These are phyloP conservation scores for Claviceps lovelessii DNA, from an alignment of 2,329 filamentous ascomycete genomes.

Conservation along the genomic window DNA sequence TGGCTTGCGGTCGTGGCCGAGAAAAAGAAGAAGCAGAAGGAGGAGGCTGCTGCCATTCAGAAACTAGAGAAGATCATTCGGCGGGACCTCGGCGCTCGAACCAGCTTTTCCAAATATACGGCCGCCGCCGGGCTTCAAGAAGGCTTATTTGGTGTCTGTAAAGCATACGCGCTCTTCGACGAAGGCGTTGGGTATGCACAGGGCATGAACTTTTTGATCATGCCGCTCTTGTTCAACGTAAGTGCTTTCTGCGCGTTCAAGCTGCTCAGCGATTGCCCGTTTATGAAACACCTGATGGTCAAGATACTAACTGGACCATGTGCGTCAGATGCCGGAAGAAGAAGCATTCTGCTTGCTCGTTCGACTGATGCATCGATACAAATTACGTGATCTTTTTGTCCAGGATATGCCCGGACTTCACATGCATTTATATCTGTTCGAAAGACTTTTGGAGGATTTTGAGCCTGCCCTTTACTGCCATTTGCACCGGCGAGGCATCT, in stretches of 20 bases:
- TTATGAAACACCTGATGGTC: neutral
- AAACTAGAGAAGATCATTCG: slow-evolving; percentile 88
- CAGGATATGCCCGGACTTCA: slow-evolving; percentile 95
- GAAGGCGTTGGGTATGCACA: slow-evolving; percentile 92
- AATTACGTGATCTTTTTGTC: slow-evolving; percentile 80
- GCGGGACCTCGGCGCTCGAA: slow-evolving; percentile 78
- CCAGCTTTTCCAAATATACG: slow-evolving; percentile 93
- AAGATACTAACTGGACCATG: neutral
- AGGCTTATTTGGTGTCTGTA: slow-evolving; percentile 87
- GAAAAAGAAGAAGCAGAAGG: slow-evolving; percentile 64
- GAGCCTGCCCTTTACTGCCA: slow-evolving; percentile 94
- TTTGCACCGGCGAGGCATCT: slow-evolving; percentile 72
- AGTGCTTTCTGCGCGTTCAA: slow-evolving; percentile 18
- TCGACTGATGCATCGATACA: slow-evolving; percentile 91
- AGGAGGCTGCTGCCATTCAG: slow-evolving; percentile 56
- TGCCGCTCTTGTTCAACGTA: slow-evolving; percentile 90
- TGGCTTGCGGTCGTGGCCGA: slow-evolving; percentile 51
- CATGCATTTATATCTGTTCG: slow-evolving; percentile 86
- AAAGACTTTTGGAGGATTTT: slow-evolving; percentile 80
- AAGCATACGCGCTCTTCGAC: slow-evolving; percentile 92
- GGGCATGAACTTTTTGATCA: slow-evolving; percentile 96
- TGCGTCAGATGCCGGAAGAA: slow-evolving; percentile 72
- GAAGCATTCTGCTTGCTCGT: slow-evolving; percentile 92
- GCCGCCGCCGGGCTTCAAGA: slow-evolving; percentile 85
- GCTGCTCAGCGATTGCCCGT: neutral